Evolutionary conservation across 495 filamentous ascomycete species (phyloP).

Genomic region (Evansstolkia leycettana): DNA sequence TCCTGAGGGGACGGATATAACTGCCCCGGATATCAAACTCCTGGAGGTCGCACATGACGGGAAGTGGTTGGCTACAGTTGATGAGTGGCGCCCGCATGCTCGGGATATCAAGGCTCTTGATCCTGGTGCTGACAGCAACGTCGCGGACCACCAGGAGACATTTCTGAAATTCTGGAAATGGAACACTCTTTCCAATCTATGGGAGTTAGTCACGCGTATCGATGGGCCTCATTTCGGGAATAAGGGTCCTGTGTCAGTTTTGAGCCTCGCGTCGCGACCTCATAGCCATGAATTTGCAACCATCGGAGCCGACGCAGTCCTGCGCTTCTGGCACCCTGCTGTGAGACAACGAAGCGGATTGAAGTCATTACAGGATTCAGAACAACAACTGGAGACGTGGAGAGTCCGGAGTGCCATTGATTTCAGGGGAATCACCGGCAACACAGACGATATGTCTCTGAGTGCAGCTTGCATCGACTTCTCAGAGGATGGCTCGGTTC

Average conservation of each 20-base stretch:
- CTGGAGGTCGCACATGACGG: slow-evolving; percentile 67
- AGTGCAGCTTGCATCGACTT: slow-evolving; percentile 42
- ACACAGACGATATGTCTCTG: slow-evolving; percentile 21
- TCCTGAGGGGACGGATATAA: slow-evolving; percentile 52
- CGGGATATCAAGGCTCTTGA: slow-evolving; percentile 45
- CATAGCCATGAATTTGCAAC: slow-evolving; percentile 60
- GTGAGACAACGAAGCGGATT: slow-evolving; percentile 50
- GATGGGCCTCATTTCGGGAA: slow-evolving; percentile 62
- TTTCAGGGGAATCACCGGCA: slow-evolving; percentile 27
- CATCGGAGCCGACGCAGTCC: slow-evolving; percentile 62
- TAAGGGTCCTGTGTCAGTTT: slow-evolving; percentile 42
- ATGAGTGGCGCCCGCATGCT: slow-evolving; percentile 70
- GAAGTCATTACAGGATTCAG: slow-evolving; percentile 38
- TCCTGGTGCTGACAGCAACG: slow-evolving; percentile 23
- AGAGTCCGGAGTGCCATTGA: slow-evolving; percentile 48
- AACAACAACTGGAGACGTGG: slow-evolving; percentile 55
- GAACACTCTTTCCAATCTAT: slow-evolving; percentile 43
- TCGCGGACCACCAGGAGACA: slow-evolving; percentile 48
- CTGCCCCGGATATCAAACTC: slow-evolving; percentile 61
- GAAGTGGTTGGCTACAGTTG: slow-evolving; percentile 82
- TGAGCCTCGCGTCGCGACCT: slow-evolving; percentile 61
- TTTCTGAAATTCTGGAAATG: slow-evolving; percentile 88
- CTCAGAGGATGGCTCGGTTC: slow-evolving; percentile 76
- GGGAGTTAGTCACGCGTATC: slow-evolving; percentile 69
- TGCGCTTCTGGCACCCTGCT: slow-evolving; percentile 69